A percentile compares a stretch with the other conserved stretches of the same genome.
Evolutionary conservation across 176 grass and related monocot species (phyloP).

Genomic region (Oryza glaberrima): DNA sequence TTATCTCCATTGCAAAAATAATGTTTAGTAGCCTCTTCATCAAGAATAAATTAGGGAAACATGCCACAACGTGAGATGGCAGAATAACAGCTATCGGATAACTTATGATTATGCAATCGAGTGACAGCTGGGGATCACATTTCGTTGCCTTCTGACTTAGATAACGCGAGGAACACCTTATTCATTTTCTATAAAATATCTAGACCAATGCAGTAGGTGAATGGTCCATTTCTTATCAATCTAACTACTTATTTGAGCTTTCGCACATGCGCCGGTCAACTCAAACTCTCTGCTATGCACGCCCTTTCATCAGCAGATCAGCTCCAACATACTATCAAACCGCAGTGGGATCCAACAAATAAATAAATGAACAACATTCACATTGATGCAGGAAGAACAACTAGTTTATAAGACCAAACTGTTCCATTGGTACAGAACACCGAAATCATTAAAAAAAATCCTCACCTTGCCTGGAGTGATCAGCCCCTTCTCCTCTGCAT

Average conservation of each 20-base stretch:
- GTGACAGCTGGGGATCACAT: neutral
- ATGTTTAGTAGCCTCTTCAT: neutral
- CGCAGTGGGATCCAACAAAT: neutral
- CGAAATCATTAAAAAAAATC: neutral
- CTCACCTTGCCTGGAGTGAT: constrained; percentile 71
- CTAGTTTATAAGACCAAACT: neutral
- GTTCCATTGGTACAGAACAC: neutral
- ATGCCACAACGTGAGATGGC: neutral
- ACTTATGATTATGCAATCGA: neutral
- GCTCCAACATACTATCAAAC: neutral
- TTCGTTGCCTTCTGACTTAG: neutral
- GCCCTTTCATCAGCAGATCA: neutral
- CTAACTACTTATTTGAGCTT: neutral
- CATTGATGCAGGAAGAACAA: neutral
- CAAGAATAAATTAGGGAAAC: neutral
- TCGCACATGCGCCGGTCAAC: neutral
- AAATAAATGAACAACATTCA: neutral
- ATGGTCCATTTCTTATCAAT: neutral
- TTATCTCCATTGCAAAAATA: constrained; percentile 8
- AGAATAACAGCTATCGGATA: neutral
- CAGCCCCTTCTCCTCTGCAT: constrained; percentile 71
- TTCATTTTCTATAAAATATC: neutral
- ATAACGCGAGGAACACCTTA: neutral
- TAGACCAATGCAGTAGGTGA: neutral
- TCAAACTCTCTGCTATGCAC: neutral